Conservation (phyloP, 495 filamentous ascomycete species). For the Neurospora africana region DNA sequence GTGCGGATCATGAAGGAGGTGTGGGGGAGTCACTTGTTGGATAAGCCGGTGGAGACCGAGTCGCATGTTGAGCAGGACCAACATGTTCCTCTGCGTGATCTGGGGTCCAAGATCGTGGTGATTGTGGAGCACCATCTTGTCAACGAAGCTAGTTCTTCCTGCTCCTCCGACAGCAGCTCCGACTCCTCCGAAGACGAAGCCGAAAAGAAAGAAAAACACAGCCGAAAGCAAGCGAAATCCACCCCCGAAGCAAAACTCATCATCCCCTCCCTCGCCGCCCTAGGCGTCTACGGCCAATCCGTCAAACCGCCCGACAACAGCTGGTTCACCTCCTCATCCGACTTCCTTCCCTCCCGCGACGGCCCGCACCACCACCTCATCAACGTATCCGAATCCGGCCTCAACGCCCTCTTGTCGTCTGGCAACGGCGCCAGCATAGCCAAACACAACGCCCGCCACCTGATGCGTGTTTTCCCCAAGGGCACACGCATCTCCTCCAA, state of each 20-base stretch:
- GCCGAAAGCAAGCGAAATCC: constrained; percentile 29
- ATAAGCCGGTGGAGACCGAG: constrained; percentile 30
- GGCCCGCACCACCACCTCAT: constrained; percentile 46
- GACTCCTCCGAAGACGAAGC: constrained; percentile 20
- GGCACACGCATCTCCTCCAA: constrained; percentile 44
- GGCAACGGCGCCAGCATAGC: constrained; percentile 28
- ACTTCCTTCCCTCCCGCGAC: constrained; percentile 18
- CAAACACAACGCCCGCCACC: constrained; percentile 38
- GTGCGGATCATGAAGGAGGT: constrained; percentile 44
- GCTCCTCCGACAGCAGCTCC: no score
- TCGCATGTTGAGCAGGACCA: constrained; percentile 28
- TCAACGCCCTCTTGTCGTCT: constrained; percentile 26
- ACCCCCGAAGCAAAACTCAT: constrained; percentile 24
- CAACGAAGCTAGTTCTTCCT: constrained; percentile 25
- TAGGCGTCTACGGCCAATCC: constrained; percentile 47
- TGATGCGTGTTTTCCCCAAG: constrained; percentile 49
- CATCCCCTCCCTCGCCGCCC: constrained; percentile 36
- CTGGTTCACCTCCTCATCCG: constrained; percentile 32
- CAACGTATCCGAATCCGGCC: constrained; percentile 44
- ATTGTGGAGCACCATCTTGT: constrained; percentile 47
- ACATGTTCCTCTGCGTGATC: constrained; percentile 34
- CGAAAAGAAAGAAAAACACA: constrained; percentile 29
- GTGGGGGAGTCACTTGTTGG: constrained; percentile 40
- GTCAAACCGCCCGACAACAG: constrained; percentile 44
- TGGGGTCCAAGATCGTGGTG: constrained; percentile 42